Evolutionary conservation across 345 rosid genomes (phyloP), one percentile per base, ranked within the genome.

Genomic region (Clarkia xantiana): DNA sequence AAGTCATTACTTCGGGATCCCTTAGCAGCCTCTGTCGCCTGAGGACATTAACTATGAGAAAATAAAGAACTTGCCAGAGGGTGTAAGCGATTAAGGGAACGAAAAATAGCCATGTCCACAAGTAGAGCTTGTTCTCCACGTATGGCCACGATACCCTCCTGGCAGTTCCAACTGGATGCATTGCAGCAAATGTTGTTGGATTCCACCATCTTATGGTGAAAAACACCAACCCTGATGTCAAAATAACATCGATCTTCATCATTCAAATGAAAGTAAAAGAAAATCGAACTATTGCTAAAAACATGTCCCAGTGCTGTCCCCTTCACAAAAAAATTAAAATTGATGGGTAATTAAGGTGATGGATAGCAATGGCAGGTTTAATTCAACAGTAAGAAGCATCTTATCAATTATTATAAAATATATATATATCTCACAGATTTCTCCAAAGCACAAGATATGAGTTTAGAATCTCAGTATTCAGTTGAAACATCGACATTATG

Each of bases 1-100:
- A 90, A 53, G 97, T 90, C 97, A 90, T 90, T 53, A 90, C 97
- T 76, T 90, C 97, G 52, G 97, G 97, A 67, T 90, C 97, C 69
- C 89, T 77, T 18, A 90, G 59, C 51, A 90, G 69, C 70, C 97
- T 76, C 65, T 90, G 97, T 34, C 86, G 71, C 41, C 95, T 94
- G 1, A 90, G 68, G 65, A 90, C 97, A 66, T 90, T 67, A 65
- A 90, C 97, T 38, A 90, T 81, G 51, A 90, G 81, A 52, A 83
- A 86, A 65, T 90, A 90, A 47, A 90, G 86, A 40, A 61, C 73
- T 67, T 90, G 97, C 97, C 97, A 90, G 38, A 90, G 78, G 45
- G 78, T 71, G 66, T 90, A 90, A 44, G 78, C 97, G 41, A 61
- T 80, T 67, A 90, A 69, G 8, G 97, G 97, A 70, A 83, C 76